Base-by-base conservation (phyloP, 2,329 filamentous ascomycete genomes). In the Sclerotinia minor region DNA sequence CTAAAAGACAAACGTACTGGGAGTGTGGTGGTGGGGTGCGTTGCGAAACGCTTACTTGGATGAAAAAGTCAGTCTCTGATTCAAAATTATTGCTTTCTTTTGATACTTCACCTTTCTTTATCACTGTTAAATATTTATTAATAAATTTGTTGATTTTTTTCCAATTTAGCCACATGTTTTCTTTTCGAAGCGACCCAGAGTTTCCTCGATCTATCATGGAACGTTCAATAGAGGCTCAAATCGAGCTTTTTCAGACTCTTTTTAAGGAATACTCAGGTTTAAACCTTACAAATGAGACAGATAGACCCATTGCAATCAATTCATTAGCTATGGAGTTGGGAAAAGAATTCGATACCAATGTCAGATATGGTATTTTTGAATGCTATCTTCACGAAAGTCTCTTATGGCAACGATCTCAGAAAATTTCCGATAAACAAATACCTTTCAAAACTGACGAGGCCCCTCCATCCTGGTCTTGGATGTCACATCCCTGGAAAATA, bases 1-100 rank as follows among this genome's bases (percentile, higher is more conserved):
- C 77, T 0, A 50, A 72, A 0, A 64, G 67, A 0, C 77, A 81
- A 67, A 74, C 75, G 1, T 79, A 80, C 29, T 81, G 75, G 73
- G 79, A 79, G 53, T 81, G 80, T 57, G 76, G 79, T 9, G 49
- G 71, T 0, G 75, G 78, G 0, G 73, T 80, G 0, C 71, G 74
- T 1, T 79, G 76, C 44, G 78, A 79, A 57, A 78, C 75, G 0
- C 24, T 80, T 58, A 72, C 71, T 0, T 74, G 67, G 15, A 76
- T 78, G 69, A 66, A 67, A 29, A 79, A 17, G 32, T 57, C 26
- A 57, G 54, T 38, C 29, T n/a, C 54, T 57, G 19, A 57, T 9
- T 38, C 35, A 38, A 38, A 38, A 11, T 38, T 38, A 38, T 38
- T 38, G 11, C 35, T 38, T 38, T 38, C 35, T 38, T 38, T 38